phyloP scores from a whole-genome alignment of 495 filamentous ascomycete species.

The Choiromyces venosus region DNA sequence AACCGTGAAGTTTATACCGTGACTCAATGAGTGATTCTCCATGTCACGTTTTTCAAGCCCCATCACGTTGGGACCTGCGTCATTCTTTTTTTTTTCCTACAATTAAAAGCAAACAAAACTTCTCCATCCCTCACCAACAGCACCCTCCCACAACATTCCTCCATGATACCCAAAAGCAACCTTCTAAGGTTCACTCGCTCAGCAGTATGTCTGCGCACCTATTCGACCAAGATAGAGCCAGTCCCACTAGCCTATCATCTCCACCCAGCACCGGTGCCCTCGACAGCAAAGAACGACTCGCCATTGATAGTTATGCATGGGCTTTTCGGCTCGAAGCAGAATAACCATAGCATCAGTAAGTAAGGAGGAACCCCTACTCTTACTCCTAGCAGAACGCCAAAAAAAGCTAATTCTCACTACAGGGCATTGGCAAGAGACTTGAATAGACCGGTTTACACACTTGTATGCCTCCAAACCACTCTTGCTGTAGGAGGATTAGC shows the following conservation, averaged over 20 bases:
- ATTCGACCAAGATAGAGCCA: conserved; percentile 30
- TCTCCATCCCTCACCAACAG: not conserved
- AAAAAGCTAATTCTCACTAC: conserved; percentile 34
- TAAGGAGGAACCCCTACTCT: conserved; percentile 49
- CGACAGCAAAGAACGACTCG: conserved; percentile 43
- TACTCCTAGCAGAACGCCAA: not conserved
- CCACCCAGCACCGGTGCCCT: conserved; percentile 48
- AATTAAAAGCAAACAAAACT: not conserved
- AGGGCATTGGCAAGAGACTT: conserved; percentile 79
- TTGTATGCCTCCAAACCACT: conserved; percentile 53
- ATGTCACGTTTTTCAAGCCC: too few species aligned
- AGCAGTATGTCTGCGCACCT: conserved; percentile 4
- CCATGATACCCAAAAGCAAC: not conserved
- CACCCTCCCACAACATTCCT: not conserved
- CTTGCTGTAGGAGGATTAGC: conserved; percentile 4
- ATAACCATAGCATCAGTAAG: conserved; percentile 95
- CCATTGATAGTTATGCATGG: conserved; percentile 91
- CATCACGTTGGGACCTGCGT: too few species aligned
- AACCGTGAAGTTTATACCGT: too few species aligned
- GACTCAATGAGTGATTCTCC: too few species aligned
- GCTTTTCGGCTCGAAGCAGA: conserved; percentile 92
- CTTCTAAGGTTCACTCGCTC: not conserved
- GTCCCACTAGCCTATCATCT: conserved; percentile 56
- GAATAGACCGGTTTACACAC: conserved; percentile 70
- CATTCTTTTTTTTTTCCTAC: too few species aligned